Base-by-base conservation (phyloP, 176 grass and related monocot genomes). In the Carex kokanica region DNA sequence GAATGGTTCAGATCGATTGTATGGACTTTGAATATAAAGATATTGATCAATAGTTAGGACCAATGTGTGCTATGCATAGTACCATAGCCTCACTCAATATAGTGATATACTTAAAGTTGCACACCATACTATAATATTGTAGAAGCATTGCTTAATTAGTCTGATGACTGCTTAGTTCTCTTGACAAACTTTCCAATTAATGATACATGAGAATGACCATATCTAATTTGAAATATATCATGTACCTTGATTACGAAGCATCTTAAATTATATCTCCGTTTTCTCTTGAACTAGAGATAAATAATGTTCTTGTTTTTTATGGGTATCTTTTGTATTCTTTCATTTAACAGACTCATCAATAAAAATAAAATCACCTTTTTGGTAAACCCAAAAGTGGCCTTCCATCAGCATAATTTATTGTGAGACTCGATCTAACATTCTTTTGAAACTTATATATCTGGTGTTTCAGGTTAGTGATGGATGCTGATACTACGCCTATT, bases 401-500 rank as follows among this genome's bases (percentile, higher is more conserved):
- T 54, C 15, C 47, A 25, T 24, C 45, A 71, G 2, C 67, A 8
- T 71, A 3, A 53, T 11, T 79, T 20, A 29, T 67, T 23, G 0
- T 0, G 2, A 10, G 11, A 21, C 31, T 45, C 75, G 13, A 17
- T 59, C 18, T 56, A 63, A 78, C 38, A 15, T 6, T 60, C 2
- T 43, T 82, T 40, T 8, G 38, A 9, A 70, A 38, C 45, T 61
- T 78, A n/a, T n/a, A 60, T 86, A 0, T 51, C n/a, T 79, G 3
- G 66, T 75, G 83, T 89, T 67, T 38, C 84, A 99, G 96, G 83
- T 90, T 99, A 84, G 85, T 99, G 23, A 91, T 95, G 69, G 96
- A 99, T 88, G 96, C 96, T 2, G 89, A 99, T 86, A 89, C 21
- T 74, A 79, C 90, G 79, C 93, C 93, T 0, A 62, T 93, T n/a